Percentiles rank a stretch among this genome's conserved stretches.
Conservation (phyloP, 2,329 filamentous ascomycete species). For the Aphanoascus verrucosus region DNA sequence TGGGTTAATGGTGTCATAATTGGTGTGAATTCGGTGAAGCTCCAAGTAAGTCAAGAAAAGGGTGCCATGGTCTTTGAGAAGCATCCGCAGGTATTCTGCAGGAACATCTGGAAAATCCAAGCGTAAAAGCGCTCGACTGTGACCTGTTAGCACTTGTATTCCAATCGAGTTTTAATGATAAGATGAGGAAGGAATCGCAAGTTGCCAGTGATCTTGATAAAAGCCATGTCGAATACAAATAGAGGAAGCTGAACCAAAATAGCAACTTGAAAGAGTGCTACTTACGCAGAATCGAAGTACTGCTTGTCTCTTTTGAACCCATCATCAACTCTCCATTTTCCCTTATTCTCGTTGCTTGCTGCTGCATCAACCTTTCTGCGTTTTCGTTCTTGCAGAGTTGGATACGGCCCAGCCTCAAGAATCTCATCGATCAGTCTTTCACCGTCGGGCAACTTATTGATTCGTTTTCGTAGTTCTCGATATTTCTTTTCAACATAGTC, state of each 20-base stretch:
- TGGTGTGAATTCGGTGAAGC: neutral
- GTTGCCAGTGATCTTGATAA: conserved; percentile 1
- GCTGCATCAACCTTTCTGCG: conserved; percentile 33
- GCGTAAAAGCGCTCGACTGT: conserved; percentile 22
- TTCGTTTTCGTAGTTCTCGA: conserved; percentile 7
- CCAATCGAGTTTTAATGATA: neutral
- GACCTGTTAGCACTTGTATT: conserved; percentile 2
- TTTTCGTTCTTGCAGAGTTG: conserved; percentile 31
- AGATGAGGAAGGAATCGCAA: neutral
- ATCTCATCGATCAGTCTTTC: conserved; percentile 35
- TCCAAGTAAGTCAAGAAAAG: conserved; percentile 9
- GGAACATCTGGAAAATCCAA: conserved; percentile 31
- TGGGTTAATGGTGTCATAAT: neutral
- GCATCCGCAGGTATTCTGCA: conserved; percentile 24
- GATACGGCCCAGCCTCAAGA: conserved; percentile 33
- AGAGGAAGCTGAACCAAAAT: neutral
- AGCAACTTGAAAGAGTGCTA: conserved; percentile 5
- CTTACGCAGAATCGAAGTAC: conserved; percentile 20
- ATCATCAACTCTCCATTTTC: conserved; percentile 14
- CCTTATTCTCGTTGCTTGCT: conserved; percentile 16
- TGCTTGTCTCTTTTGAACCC: conserved; percentile 20
- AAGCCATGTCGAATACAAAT: too few relatives aligned
- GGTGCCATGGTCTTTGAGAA: neutral
- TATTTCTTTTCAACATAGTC: conserved; percentile 34
- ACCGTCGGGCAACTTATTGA: conserved; percentile 9